Evolutionary conservation across 352 stramenopile genomes (phyloP).

Genomic region (Globisporangium irregulare): DNA sequence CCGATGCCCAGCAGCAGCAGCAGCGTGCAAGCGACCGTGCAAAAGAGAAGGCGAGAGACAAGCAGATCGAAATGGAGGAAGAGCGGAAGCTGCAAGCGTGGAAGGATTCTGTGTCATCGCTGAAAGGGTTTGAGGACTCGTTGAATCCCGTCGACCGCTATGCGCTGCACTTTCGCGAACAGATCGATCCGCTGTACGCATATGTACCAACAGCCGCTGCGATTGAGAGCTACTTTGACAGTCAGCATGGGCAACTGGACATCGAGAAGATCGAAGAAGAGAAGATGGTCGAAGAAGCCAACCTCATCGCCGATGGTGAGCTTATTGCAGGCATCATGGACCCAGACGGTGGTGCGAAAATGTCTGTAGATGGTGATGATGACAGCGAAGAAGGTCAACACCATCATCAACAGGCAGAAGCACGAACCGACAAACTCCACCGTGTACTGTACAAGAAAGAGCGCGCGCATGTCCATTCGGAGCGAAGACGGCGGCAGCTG

Average conservation of each 20-base stretch:
- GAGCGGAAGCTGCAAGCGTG: slow-evolving; percentile 91
- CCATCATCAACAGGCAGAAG: not conserved
- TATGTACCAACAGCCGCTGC: slow-evolving; percentile 81
- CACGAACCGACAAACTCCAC: slow-evolving; percentile 24
- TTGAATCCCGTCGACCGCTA: slow-evolving; percentile 93
- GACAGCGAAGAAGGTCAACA: slow-evolving; percentile 1
- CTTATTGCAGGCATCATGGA: slow-evolving; percentile 55
- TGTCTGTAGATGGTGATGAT: slow-evolving; percentile 5
- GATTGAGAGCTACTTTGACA: slow-evolving; percentile 38
- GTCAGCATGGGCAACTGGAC: slow-evolving; percentile 34
- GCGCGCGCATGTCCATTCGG: slow-evolving; percentile 50
- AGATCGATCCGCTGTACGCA: slow-evolving; percentile 86
- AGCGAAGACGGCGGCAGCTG: slow-evolving; percentile 49
- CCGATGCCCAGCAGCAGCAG: slow-evolving; percentile 1
- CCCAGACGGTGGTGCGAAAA: slow-evolving; percentile 3
- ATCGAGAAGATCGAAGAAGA: slow-evolving; percentile 61
- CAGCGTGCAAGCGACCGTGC: slow-evolving; percentile 47
- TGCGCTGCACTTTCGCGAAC: slow-evolving; percentile 89
- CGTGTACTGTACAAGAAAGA: slow-evolving; percentile 57
- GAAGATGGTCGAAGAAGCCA: slow-evolving; percentile 59
- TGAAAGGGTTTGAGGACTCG: slow-evolving; percentile 89
- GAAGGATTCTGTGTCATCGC: slow-evolving; percentile 70
- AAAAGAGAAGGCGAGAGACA: slow-evolving; percentile 72
- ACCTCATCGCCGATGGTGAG: slow-evolving; percentile 64
- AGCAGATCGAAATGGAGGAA: slow-evolving; percentile 89